phyloP scores from a whole-genome alignment of 2,329 filamentous ascomycete genomes.

The Arthrocladium fulminans region DNA sequence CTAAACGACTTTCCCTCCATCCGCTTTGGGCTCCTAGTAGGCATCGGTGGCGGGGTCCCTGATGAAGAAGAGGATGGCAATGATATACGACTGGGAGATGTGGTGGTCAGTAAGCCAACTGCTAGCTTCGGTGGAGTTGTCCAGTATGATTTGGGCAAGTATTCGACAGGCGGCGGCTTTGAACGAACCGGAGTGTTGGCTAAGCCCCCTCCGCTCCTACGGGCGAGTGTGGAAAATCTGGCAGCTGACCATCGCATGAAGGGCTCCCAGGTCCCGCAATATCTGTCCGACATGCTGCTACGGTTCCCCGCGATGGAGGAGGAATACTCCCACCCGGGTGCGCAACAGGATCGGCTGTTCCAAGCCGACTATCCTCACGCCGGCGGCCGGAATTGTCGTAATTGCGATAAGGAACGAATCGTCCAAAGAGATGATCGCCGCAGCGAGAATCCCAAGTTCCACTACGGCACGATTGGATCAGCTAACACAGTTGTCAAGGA shows the following conservation, averaged over 20 bases:
- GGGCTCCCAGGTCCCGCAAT: no score
- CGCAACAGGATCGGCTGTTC: no score
- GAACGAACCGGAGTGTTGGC: background rate
- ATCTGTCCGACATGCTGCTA: no score
- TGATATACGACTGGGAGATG: slow-evolving; percentile 25
- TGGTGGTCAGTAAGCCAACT: slow-evolving; percentile 21
- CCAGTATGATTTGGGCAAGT: slow-evolving; percentile 27
- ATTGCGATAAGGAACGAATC: no score
- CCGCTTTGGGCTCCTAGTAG: slow-evolving; percentile 19
- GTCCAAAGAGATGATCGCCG: no score
- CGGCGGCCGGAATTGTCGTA: no score
- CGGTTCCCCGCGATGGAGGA: no score
- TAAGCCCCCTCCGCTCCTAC: background rate
- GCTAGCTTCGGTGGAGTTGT: slow-evolving; percentile 22
- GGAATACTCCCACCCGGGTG: no score
- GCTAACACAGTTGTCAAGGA: slow-evolving; percentile 22
- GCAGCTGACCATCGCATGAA: no score
- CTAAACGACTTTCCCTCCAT: slow-evolving; percentile 17
- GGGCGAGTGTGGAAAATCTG: background rate
- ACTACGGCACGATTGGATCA: slow-evolving; percentile 25
- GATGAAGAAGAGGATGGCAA: background rate
- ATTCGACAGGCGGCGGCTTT: background rate
- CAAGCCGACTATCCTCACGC: no score
- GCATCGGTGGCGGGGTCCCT: slow-evolving; percentile 23
- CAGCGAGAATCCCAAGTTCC: slow-evolving; percentile 10